Percentiles rank a stretch among this genome's conserved stretches.
Evolutionary conservation across 2,329 filamentous ascomycete genomes (phyloP).

Genomic region (Verticillium zaregamsianum): DNA sequence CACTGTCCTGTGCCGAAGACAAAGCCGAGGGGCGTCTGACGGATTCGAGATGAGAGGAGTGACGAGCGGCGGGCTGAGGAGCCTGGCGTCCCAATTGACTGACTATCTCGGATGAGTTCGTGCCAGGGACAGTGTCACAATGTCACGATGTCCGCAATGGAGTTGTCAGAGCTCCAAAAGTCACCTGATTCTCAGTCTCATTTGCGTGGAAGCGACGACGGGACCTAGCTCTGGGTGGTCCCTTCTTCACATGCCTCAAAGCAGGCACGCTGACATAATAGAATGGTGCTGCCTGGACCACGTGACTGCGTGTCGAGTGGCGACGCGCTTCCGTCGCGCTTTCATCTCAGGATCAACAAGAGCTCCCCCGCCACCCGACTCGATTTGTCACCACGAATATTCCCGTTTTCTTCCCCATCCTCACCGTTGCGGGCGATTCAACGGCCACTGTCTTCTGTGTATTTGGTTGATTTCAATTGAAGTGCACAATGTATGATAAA

Average conservation of each 20-base stretch:
- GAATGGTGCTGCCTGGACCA: background rate
- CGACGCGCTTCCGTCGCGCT: background rate
- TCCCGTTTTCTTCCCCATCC: background rate
- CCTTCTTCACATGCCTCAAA: background rate
- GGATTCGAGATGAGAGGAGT: background rate
- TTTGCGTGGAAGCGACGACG: background rate
- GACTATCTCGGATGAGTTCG: background rate
- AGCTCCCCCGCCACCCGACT: background rate
- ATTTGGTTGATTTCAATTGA: background rate
- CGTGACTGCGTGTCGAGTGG: background rate
- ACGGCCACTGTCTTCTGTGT: background rate
- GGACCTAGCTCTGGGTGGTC: background rate
- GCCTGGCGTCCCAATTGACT: background rate
- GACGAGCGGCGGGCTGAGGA: no score
- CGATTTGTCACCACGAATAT: background rate
- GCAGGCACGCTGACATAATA: background rate
- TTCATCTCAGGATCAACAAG: background rate
- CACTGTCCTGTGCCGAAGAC: background rate
- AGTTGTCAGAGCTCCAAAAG: background rate
- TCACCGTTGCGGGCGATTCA: background rate
- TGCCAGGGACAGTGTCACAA: no score
- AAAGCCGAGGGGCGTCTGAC: background rate
- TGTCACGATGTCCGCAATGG: no score
- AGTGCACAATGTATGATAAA: slow-evolving; percentile 6
- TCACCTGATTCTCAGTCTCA: background rate